Evolutionary conservation across 306 rosid genomes (phyloP).

Genomic region (Acacia acuminata): DNA sequence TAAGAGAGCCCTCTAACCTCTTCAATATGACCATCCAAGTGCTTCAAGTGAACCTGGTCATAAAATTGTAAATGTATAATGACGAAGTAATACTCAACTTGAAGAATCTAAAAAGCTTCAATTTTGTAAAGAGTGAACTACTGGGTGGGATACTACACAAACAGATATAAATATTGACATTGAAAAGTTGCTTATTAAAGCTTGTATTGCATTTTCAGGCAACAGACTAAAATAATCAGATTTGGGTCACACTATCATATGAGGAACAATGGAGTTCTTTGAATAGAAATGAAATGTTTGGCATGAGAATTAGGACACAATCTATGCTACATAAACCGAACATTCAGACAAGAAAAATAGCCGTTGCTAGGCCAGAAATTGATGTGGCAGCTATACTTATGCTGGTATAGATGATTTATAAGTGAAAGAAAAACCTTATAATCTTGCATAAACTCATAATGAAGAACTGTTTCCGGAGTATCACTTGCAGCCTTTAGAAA

Average conservation of each 20-base stretch:
- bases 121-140: not conserved
- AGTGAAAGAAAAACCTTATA: constrained; percentile 66
- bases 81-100: constrained; percentile 15
- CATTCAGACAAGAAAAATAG: not conserved
- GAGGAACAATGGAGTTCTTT: not conserved
- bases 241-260: not conserved
- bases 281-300: not conserved
- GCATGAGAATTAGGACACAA: not conserved
- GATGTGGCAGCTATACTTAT: not conserved
- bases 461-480: constrained; percentile 94
- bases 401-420: not conserved
- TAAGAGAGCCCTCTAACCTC: constrained; percentile 58
- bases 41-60: constrained; percentile 84
- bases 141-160: not conserved
- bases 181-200: not conserved
- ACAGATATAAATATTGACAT: not conserved
- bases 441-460: constrained; percentile 99
- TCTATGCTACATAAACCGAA: not conserved
- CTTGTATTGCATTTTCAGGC: not conserved
- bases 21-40: constrained; percentile 94
- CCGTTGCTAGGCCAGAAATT: not conserved
- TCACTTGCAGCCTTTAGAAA: constrained; percentile 92
- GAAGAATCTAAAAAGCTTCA: not conserved
- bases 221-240: not conserved
- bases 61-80: constrained; percentile 4